Evolutionary conservation across 164 flowering plant species (phyloP).

Genomic region (Vitis rotundifolia): DNA sequence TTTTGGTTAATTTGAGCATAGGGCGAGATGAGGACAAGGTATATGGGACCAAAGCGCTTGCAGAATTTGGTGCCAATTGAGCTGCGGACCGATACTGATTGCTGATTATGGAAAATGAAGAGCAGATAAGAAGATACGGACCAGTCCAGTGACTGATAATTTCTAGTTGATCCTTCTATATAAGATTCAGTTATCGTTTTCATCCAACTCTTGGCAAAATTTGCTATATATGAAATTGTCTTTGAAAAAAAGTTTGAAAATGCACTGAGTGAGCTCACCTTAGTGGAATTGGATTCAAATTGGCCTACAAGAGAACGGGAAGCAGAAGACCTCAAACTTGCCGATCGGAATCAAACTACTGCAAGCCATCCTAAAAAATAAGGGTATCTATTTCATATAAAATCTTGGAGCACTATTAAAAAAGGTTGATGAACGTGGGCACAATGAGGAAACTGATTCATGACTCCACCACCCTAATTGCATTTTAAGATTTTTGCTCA

Average conservation of each 20-base stretch:
- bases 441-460: conserved; percentile 29
- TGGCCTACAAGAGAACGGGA: neutral
- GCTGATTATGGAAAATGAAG: conserved; percentile 21
- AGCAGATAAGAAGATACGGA: no score
- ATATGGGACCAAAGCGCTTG: no score
- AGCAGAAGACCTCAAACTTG: conserved; percentile 4
- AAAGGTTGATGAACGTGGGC: conserved; percentile 32
- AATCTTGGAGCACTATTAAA: conserved; percentile 27
- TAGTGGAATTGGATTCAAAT: conserved; percentile 1
- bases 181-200: no score
- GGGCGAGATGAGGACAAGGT: no score
- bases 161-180: no score
- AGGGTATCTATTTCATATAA: conserved; percentile 14
- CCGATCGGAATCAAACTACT: conserved; percentile 31
- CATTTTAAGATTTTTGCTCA: no score
- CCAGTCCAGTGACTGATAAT: no score
- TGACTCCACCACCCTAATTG: no score
- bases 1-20: no score
- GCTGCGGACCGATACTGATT: conserved; percentile 1
- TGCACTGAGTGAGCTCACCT: neutral
- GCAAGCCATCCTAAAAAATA: conserved; percentile 26
- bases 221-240: no score
- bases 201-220: no score
- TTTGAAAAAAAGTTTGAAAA: no score
- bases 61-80: conserved; percentile 29